phyloP scores from a whole-genome alignment of 768 basidiomycete species.

The Imleria badia region DNA sequence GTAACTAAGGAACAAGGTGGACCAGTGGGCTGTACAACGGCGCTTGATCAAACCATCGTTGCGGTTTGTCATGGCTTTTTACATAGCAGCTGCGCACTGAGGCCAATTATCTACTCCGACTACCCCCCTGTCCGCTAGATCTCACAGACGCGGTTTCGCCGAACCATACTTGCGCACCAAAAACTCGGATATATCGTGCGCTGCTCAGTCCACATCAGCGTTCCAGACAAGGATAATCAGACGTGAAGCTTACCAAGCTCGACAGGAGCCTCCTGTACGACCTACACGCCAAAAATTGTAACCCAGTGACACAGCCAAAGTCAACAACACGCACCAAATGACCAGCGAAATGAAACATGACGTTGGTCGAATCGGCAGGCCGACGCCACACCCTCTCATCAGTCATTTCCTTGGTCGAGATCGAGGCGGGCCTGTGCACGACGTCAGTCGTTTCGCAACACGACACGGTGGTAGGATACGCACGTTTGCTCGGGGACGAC shows the following conservation, averaged over 20 bases:
- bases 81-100: background rate
- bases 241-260: conserved; percentile 27
- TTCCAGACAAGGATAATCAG: background rate
- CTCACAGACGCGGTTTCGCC: background rate
- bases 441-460: background rate
- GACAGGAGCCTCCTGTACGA: conserved; percentile 29
- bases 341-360: conserved; percentile 24
- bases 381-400: conserved; percentile 30
- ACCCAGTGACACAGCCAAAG: background rate
- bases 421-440: conserved; percentile 2
- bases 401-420: conserved; percentile 10
- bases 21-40: background rate
- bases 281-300: conserved; percentile 10
- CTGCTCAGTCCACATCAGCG: conserved; percentile 7
- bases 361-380: conserved; percentile 30
- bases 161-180: conserved; percentile 14
- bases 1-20: background rate
- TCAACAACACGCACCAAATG: conserved; percentile 27
- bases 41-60: too few species aligned
- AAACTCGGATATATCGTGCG: conserved; percentile 28
- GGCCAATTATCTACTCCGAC: too few species aligned
- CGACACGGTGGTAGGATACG: background rate
- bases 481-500: conserved; percentile 26
- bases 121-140: background rate
- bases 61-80: background rate